phyloP scores from a whole-genome alignment of 2,329 filamentous ascomycete genomes.

The Acarospora socialis region DNA sequence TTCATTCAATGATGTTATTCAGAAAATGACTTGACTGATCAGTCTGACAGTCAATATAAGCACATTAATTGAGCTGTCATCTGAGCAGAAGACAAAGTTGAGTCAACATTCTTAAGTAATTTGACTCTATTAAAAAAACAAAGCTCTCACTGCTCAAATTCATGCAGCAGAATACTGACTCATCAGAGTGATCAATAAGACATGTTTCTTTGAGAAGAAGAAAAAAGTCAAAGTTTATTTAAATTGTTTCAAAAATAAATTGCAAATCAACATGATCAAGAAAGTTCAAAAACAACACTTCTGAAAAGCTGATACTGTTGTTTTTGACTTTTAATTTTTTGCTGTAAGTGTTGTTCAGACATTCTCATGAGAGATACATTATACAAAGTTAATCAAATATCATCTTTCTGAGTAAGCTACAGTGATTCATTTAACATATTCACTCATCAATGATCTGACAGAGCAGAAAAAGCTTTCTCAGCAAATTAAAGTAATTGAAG shows the following conservation, averaged over 20 bases:
- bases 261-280: slow-evolving; percentile 4
- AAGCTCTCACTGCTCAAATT: slow-evolving; percentile 1
- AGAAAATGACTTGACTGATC: slow-evolving; percentile 9
- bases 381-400: not conserved
- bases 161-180: slow-evolving; percentile 1
- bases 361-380: not conserved
- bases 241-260: not conserved
- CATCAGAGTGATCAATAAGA: not conserved
- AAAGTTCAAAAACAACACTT: slow-evolving; percentile 14
- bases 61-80: slow-evolving; percentile 9
- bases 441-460: not conserved
- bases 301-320: slow-evolving; percentile 12
- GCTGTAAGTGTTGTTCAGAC: not conserved
- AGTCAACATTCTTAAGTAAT: slow-evolving; percentile 10
- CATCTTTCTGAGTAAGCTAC: not conserved
- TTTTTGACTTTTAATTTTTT: slow-evolving; percentile 12
- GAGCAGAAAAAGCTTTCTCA: not conserved
- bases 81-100: slow-evolving; percentile 10
- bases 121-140: slow-evolving; percentile 7
- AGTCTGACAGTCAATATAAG: slow-evolving; percentile 12
- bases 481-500: not conserved
- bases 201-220: not conserved
- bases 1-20: slow-evolving; percentile 12
- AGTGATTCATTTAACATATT: not conserved
- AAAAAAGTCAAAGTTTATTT: slow-evolving; percentile 1